Conservation (phyloP, 441 rosid genomes). For the Pelargonium australe region DNA sequence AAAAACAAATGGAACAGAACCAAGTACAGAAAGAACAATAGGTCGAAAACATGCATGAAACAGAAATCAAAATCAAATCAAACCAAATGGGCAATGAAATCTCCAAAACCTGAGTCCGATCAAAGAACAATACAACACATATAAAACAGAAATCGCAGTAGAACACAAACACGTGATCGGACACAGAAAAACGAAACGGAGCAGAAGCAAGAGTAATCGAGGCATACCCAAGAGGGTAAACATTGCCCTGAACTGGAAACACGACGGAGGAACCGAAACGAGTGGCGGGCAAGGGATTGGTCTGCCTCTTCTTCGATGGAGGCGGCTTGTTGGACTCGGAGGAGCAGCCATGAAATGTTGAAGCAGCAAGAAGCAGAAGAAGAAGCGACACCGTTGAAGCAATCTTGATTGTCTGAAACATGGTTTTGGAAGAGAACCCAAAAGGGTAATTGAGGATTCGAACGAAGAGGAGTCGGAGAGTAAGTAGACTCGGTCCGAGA, state of each 20-base stretch:
- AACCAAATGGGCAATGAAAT: no score
- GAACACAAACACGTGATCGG: conserved; percentile 5
- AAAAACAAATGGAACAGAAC: conserved; percentile 3
- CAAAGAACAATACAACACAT: neutral
- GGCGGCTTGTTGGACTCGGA: conserved; percentile 26
- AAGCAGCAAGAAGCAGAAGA: neutral
- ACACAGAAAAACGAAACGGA: neutral
- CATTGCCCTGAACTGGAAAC: conserved; percentile 63
- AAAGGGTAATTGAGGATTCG: neutral
- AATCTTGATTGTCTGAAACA: neutral
- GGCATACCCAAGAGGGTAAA: conserved; percentile 78
- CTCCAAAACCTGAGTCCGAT: no score
- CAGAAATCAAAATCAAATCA: neutral
- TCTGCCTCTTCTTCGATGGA: conserved; percentile 24
- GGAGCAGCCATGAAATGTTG: conserved; percentile 22
- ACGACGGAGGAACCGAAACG: conserved; percentile 45
- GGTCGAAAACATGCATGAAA: neutral
- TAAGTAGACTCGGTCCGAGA: neutral
- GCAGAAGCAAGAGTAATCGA: neutral
- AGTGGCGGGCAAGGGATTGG: conserved; percentile 12
- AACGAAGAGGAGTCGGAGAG: neutral
- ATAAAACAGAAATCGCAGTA: neutral
- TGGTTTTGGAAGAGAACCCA: neutral
- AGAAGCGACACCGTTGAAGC: neutral
- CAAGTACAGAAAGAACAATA: neutral